A percentile compares a stretch with the other conserved stretches of the same genome.
These are phyloP conservation scores for Phytophthora sp. DNA, from an alignment of 352 stramenopile genomes.

Conservation along the genomic window DNA sequence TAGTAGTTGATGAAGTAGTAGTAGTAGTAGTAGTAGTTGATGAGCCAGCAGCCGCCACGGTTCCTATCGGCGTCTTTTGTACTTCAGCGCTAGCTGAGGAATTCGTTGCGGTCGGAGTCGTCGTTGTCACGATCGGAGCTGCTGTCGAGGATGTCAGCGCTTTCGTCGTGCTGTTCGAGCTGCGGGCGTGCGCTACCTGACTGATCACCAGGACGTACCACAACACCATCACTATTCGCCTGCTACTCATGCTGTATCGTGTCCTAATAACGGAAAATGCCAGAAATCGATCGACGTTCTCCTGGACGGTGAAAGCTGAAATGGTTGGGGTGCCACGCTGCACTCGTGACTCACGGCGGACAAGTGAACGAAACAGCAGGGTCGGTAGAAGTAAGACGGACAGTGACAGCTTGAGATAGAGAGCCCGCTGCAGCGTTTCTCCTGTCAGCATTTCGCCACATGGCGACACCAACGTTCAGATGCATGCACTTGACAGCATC, in stretches of 20 bases:
- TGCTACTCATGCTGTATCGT: slow-evolving; percentile 1
- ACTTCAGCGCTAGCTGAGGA: slow-evolving; percentile 12
- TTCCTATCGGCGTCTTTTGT: slow-evolving; percentile 21
- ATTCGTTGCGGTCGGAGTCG: slow-evolving; percentile 4
- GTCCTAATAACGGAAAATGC: slow-evolving; percentile 2
- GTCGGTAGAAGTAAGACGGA: slow-evolving; percentile 33
- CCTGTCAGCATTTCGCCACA: slow-evolving; percentile 21
- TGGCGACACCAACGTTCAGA: slow-evolving; percentile 20
- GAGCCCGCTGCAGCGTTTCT: slow-evolving; percentile 7
- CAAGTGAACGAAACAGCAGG: slow-evolving; percentile 36
- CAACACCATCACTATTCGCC: slow-evolving; percentile 8
- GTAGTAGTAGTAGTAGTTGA: neutral
- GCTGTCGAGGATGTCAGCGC: slow-evolving; percentile 18
- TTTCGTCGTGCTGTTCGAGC: slow-evolving; percentile 28
- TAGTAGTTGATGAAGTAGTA: too few species aligned
- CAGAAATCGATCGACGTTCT: slow-evolving; percentile 3
- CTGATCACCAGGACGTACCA: slow-evolving; percentile 18
- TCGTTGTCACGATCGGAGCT: slow-evolving; percentile 20
- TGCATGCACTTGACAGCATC: slow-evolving; percentile 17
- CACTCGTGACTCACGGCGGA: slow-evolving; percentile 24
- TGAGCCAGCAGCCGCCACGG: slow-evolving; percentile 16
- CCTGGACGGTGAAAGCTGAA: slow-evolving; percentile 28
- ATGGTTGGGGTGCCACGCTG: slow-evolving; percentile 13
- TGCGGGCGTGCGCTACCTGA: neutral
- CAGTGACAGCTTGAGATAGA: slow-evolving; percentile 28